A percentile compares a stretch with the other conserved stretches of the same genome.
Conservation (phyloP, 106 monocot genomes). For the Platanthera guangdongensis region DNA sequence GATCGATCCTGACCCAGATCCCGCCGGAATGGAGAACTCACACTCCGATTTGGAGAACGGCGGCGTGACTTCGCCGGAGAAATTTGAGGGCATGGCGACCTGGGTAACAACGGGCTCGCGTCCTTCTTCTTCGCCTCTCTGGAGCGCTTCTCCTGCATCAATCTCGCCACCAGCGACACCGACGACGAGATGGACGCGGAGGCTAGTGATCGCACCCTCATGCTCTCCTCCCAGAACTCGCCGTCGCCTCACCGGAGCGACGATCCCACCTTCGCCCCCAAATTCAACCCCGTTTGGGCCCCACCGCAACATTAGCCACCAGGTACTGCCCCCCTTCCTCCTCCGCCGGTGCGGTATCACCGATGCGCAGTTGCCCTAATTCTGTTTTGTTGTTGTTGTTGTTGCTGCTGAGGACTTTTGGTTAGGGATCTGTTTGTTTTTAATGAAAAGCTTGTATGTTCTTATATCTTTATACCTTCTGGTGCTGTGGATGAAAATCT, state of each 20-base stretch:
- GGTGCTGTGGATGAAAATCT: neutral
- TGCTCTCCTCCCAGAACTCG: neutral
- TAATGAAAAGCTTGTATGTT: too few species aligned
- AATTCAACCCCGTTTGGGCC: neutral
- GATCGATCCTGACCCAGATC: neutral
- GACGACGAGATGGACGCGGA: slow-evolving; percentile 4
- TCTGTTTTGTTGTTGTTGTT: neutral
- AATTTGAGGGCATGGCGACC: slow-evolving; percentile 6
- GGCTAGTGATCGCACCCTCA: neutral
- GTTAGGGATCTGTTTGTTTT: neutral
- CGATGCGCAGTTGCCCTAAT: neutral
- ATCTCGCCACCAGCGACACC: slow-evolving; percentile 3
- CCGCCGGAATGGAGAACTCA: neutral
- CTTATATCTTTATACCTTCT: neutral
- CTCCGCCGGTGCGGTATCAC: neutral
- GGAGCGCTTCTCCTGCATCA: slow-evolving; percentile 10
- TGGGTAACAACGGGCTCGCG: neutral
- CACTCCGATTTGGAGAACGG: neutral
- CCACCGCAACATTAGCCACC: neutral
- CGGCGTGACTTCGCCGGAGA: neutral
- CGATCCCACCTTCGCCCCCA: neutral
- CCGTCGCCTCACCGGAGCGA: neutral
- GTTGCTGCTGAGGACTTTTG: neutral
- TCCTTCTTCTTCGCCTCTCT: slow-evolving; percentile 8
- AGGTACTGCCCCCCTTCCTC: neutral